Evolutionary conservation across 1,284 basidiomycete genomes (phyloP), one percentile per base, ranked within the genome.

Genomic region (Lignosus rhinocerotis): DNA sequence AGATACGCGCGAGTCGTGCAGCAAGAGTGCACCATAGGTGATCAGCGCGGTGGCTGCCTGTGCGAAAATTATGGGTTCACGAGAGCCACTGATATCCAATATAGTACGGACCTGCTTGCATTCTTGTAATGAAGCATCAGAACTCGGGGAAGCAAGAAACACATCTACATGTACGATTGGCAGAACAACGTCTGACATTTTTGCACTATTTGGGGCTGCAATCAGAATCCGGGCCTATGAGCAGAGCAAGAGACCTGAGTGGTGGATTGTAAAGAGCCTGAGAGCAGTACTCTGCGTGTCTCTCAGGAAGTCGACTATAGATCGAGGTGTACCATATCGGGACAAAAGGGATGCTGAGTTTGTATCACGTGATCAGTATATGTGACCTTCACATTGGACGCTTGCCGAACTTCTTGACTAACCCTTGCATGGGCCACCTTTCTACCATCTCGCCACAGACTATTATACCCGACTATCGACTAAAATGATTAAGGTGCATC

Each of bases 1-100:
- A 0, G 85, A 84, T n/a, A 94, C 92, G 8, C 93, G 82, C 17
- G 87, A 88, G 71, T 96, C 94, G 51, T 84, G 85, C 17, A 95
- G 79, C 31, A 96, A 79, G 34, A 96, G 80, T 1, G 94, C 94
- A 2, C 94, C 94, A 58, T 86, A 92, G 17, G 79, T 79, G 60
- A 93, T 89, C 30, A 96, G 77, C 3, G 92, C 91, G 66, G 92
- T 80, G 14, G 93, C 90, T 38, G 88, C 90, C 87, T 92, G 59
- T 5, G 42, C 8, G 10, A 17, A 43, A n/a, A 16, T 17, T 21
- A 43, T 7, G 19, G 41, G 19, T 43, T 6, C 19, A 19, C 41
- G 19, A 43, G 9, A 43, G 4, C 6, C 19, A 30, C 25, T 19
- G 4, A 4, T 32, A 38, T 21, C 38, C 19, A 16, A 62, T 1